Conservation (phyloP, 345 rosid species). For the Gossypium raimondii region DNA sequence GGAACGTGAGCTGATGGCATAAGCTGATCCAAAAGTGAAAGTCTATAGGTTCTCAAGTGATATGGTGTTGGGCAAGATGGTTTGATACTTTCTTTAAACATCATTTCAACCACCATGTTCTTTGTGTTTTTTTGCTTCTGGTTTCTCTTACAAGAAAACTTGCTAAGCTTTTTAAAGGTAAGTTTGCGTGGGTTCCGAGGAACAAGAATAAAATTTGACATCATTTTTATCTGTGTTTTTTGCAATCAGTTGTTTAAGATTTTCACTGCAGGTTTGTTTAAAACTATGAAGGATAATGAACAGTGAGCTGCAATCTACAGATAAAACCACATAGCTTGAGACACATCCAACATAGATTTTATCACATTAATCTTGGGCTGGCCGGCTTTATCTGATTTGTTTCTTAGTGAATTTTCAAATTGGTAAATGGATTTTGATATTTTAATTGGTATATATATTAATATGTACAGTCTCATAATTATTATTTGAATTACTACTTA, state of each 20-base stretch:
- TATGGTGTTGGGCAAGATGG: conserved; percentile 22
- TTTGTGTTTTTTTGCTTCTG: not conserved
- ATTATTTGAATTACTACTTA: too few species aligned
- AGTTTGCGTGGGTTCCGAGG: not conserved
- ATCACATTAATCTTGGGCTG: not conserved
- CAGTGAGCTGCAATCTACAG: not conserved
- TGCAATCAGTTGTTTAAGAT: not conserved
- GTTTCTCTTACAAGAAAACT: not conserved
- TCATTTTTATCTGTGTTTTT: not conserved
- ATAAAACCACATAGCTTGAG: not conserved
- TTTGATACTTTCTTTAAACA: conserved; percentile 7
- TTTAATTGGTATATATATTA: too few species aligned
- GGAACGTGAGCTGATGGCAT: conserved; percentile 22
- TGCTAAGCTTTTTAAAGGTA: not conserved
- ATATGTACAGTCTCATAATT: too few species aligned
- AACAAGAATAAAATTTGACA: not conserved
- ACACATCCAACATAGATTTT: not conserved
- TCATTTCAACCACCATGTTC: conserved; percentile 4
- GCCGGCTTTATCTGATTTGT: not conserved
- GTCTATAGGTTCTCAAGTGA: conserved; percentile 14
- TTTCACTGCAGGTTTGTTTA: not conserved
- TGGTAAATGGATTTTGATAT: too few species aligned
- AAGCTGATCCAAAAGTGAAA: conserved; percentile 21
- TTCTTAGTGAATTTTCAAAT: not conserved
- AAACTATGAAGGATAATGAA: not conserved